Evolutionary conservation across 208 protist genomes (phyloP).

Genomic region (Sergeia podlipaevii): DNA sequence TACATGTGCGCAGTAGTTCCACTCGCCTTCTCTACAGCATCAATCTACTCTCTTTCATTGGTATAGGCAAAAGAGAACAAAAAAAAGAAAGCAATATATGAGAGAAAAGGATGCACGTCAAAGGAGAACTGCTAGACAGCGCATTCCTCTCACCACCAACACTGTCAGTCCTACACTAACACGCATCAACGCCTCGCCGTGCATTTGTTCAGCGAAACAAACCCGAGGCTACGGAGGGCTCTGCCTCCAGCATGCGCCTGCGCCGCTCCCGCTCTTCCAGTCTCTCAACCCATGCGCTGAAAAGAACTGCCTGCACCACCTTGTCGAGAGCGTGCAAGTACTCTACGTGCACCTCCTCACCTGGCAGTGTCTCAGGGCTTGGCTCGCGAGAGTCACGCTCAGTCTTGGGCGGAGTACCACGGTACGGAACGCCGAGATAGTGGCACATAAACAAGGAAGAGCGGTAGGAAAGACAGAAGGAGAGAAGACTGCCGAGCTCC

Average conservation of each 20-base stretch:
- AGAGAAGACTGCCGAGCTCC: constrained; percentile 57
- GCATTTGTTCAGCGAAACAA: too few species aligned
- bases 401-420: constrained; percentile 10
- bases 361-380: constrained; percentile 10
- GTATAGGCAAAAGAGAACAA: too few species aligned
- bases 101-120: too few species aligned
- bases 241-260: constrained; percentile 54
- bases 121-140: too few species aligned
- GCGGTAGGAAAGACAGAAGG: constrained; percentile 40
- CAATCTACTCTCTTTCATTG: too few species aligned
- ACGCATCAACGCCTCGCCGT: too few species aligned
- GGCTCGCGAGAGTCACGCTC: constrained; percentile 3
- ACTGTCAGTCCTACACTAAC: too few species aligned
- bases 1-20: too few species aligned
- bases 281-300: constrained; percentile 48
- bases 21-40: too few species aligned
- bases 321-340: constrained; percentile 71
- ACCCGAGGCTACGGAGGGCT: constrained; percentile 24
- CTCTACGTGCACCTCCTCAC: constrained; percentile 29
- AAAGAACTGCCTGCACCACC: constrained; percentile 65
- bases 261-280: constrained; percentile 53
- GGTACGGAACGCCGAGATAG: constrained; percentile 63
- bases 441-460: constrained; percentile 51
- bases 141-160: too few species aligned
- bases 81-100: too few species aligned